Evolutionary conservation across 345 rosid genomes (phyloP), one percentile per base, ranked within the genome.

Genomic region (Physaria fendleri): DNA sequence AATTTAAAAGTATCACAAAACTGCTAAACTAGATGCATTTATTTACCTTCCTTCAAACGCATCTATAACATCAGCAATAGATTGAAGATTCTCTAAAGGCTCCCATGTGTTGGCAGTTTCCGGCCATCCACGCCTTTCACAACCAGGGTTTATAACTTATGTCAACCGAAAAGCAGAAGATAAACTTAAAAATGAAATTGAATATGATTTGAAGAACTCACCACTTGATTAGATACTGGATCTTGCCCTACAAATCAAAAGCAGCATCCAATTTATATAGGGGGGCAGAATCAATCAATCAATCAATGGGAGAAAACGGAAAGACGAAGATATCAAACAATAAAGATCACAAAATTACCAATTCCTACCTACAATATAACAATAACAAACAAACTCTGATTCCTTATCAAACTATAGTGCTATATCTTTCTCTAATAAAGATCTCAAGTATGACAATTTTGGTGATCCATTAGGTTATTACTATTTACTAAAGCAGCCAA

Each of bases 141-240:
- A 46, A 21, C 22, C 49, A n/a, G 58, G 67, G 59, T 46, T 49
- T 58, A 66, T 39, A 59, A 48, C 60, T 66, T 48, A 62, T 10
- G 58, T 59, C 59, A 59, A 65, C 16, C 29, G 39, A 63, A 42
- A 63, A 64, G 3, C 41, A 49, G 38, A 57, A 60, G n/a, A 2
- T 21, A 8, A 16, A 53, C 42, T 61, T 44, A 8, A 25, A 47
- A 40, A 42, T 18, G 47, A 51, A 57, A 53, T 6, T 5, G 32
- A 52, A 21, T 24, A 46, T n/a, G 30, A 27, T 24, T 29, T 59
- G 65, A 59, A 33, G 42, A 51, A 71, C 92, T 69, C 51, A 94
- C 99, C 99, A 94, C 78, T 94, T 94, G 42, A 94, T 87, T 30
- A 90, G 87, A 84, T 94, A 94, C 80, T 94, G 99, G 51, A 85